Base-by-base conservation (phyloP, 108 stramenopile species). In the Nitzschia sp. region DNA sequence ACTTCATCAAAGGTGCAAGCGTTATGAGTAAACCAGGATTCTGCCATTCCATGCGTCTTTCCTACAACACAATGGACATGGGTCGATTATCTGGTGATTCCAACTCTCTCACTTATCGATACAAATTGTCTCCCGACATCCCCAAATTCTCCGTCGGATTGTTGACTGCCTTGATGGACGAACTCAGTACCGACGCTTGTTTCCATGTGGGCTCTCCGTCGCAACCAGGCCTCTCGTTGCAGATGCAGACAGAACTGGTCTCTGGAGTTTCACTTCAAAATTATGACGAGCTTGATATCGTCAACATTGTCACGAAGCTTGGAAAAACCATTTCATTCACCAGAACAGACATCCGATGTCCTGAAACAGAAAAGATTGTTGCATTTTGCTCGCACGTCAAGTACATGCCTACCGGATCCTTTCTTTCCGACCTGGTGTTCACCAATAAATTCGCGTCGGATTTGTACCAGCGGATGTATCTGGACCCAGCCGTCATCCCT, bases 391-490 rank as follows among this genome's bases (percentile, higher is more conserved):
- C 70, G 24, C 70, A 71, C 42, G 70, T 71, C 61, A 71, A 71
- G 53, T 71, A 71, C 61, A 71, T 71, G 70, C 70, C 70, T 1
- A 50, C 52, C 6, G 70, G 70, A 7, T 40, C 14, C n/a, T 21
- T 19, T n/a, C 0, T 68, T 22, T 17, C 56, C 22, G 67, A 68
- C 29, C 12, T 12, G 14, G 10, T 68, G 7, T 68, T 68, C 41
- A 26, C 17, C 55, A 68, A 68, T 15, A 2, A 10, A 2, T n/a
- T 48, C 8, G 8, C 51, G 24, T 48, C 22, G 7, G 58, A 58
- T 15, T 34, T 17, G 14, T 70, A 56, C 17, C 12, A 38, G 1
- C 41, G 53, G 39, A n/a, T 53, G 38, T 12, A 34, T 20, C 34
- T 63, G 11, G 14, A 15, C 0, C 40, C 17, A 20, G 10, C 59